These are phyloP conservation scores for Populus simonii DNA, from an alignment of 345 rosid species.

Conservation along the genomic window DNA sequence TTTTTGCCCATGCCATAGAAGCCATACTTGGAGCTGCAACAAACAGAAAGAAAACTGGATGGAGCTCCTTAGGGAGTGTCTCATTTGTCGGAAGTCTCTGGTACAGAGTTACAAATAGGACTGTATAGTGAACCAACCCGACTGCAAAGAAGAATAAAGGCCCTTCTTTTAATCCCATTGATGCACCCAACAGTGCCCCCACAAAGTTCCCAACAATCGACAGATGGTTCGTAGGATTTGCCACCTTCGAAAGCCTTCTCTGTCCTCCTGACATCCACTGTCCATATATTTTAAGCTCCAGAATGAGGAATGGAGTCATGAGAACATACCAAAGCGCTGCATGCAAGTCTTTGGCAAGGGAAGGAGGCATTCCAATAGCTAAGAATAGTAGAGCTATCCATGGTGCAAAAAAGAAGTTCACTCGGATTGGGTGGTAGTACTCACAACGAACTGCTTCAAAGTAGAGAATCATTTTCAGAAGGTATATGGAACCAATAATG, in stretches of 20 bases:
- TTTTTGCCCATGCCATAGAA: constrained; percentile 81
- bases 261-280: constrained; percentile 98
- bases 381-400: constrained; percentile 76
- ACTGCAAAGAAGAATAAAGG: constrained; percentile 85
- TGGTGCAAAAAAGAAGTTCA: constrained; percentile 94
- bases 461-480: constrained; percentile 55
- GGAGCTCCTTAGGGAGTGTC: constrained; percentile 88
- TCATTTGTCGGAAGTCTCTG: constrained; percentile 90
- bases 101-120: constrained; percentile 85
- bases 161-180: constrained; percentile 91
- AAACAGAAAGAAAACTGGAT: constrained; percentile 90
- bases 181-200: constrained; percentile 82
- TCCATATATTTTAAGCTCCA: constrained; percentile 84
- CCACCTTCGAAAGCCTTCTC: constrained; percentile 84
- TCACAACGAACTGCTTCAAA: constrained; percentile 91
- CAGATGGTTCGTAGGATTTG: constrained; percentile 89
- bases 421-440: constrained; percentile 76
- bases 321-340: constrained; percentile 69
- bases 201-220: constrained; percentile 82
- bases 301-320: constrained; percentile 67
- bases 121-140: constrained; percentile 79
- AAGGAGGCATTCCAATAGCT: constrained; percentile 72
- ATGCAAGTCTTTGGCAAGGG: constrained; percentile 39
- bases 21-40: constrained; percentile 91
- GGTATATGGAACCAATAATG: constrained; percentile 49